These are phyloP conservation scores for Orbilia oligospora DNA, from an alignment of 2,329 filamentous ascomycete species.

Conservation along the genomic window DNA sequence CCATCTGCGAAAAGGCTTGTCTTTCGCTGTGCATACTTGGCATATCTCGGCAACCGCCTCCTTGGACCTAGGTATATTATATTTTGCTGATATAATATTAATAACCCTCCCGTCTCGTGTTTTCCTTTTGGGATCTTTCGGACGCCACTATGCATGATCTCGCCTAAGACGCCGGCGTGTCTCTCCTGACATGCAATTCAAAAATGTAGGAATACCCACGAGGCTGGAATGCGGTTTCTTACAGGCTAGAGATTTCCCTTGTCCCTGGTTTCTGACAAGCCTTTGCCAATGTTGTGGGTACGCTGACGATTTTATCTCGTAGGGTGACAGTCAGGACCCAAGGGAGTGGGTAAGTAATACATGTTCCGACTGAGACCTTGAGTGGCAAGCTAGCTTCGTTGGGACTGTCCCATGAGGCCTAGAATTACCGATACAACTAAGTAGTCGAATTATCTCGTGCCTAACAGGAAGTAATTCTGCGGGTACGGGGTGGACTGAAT, in stretches of 20 bases:
- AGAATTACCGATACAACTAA: neutral
- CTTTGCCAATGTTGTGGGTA: slow-evolving; percentile 34
- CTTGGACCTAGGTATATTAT: neutral
- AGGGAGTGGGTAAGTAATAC: slow-evolving; percentile 15
- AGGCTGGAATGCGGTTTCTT: slow-evolving; percentile 37
- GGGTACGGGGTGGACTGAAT: too few species aligned
- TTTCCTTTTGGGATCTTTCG: slow-evolving; percentile 4
- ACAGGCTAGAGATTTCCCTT: slow-evolving; percentile 28
- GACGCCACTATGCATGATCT: slow-evolving; percentile 46
- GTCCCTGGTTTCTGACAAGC: slow-evolving; percentile 22
- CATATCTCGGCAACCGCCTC: slow-evolving; percentile 18
- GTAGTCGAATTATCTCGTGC: neutral
- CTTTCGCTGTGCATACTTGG: slow-evolving; percentile 36
- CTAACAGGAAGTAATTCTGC: neutral
- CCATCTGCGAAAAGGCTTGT: slow-evolving; percentile 44
- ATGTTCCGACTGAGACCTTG: neutral
- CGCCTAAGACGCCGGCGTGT: slow-evolving; percentile 34
- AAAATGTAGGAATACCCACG: slow-evolving; percentile 15
- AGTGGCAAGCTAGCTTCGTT: neutral
- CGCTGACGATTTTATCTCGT: neutral
- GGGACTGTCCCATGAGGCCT: neutral
- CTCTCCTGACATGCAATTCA: slow-evolving; percentile 15
- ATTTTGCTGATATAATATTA: slow-evolving; percentile 5
- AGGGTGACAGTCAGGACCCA: neutral
- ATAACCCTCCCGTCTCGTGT: neutral